These are phyloP conservation scores for Verticillium alfalfae DNA, from an alignment of 2,329 filamentous ascomycete genomes.

Conservation along the genomic window DNA sequence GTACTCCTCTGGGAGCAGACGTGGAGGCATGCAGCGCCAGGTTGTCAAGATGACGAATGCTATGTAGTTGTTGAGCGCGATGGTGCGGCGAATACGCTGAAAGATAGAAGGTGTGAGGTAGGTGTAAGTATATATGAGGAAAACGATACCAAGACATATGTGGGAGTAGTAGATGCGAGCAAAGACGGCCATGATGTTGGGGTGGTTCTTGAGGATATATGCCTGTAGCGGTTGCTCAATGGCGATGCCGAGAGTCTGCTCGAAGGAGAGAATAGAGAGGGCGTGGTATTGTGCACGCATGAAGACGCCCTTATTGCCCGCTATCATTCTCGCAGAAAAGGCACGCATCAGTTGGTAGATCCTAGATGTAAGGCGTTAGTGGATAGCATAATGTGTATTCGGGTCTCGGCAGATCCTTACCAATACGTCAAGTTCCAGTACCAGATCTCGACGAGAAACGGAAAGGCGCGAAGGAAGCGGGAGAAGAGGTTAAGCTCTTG, in stretches of 20 bases:
- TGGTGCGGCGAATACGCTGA: constrained; percentile 35
- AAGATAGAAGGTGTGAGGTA: constrained; percentile 32
- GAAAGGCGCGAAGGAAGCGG: constrained; percentile 22
- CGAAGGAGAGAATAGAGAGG: constrained; percentile 30
- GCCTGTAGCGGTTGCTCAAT: constrained; percentile 32
- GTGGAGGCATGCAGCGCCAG: constrained; percentile 42
- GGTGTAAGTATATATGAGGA: constrained; percentile 42
- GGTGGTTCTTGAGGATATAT: constrained; percentile 26
- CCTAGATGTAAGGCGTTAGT: constrained; percentile 12
- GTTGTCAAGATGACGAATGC: constrained; percentile 40
- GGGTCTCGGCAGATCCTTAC: constrained; percentile 11
- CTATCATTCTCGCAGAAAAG: constrained; percentile 32
- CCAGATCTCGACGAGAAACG: constrained; percentile 27
- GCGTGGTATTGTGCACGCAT: constrained; percentile 30
- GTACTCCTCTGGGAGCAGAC: constrained; percentile 37
- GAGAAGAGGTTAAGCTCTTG: constrained; percentile 13
- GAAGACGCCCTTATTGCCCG: constrained; percentile 29
- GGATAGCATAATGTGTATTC: background rate
- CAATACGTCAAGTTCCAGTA: constrained; percentile 30
- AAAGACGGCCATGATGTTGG: constrained; percentile 31
- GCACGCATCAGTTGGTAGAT: constrained; percentile 38
- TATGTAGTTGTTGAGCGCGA: constrained; percentile 41
- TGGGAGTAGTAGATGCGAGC: constrained; percentile 39
- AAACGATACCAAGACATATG: constrained; percentile 36
- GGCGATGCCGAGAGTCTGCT: constrained; percentile 28